These are phyloP conservation scores for Luffa acutangula DNA, from an alignment of 306 rosid genomes.

Conservation along the genomic window DNA sequence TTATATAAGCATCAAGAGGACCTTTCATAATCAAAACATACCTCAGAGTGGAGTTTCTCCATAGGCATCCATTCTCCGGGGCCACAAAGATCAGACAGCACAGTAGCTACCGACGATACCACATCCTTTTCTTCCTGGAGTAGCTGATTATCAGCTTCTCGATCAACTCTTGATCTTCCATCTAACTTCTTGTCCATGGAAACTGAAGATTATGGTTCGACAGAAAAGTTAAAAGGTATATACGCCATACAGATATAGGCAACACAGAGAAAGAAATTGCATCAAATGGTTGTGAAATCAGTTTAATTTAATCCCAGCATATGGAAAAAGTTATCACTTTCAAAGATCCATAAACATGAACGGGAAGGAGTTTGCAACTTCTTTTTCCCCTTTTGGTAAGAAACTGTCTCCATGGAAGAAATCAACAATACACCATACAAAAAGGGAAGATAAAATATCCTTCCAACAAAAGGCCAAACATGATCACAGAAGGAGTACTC, in stretches of 20 bases:
- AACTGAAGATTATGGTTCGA: slow-evolving; percentile 2
- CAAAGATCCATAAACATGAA: neutral
- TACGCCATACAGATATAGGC: neutral
- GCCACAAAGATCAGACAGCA: slow-evolving; percentile 93
- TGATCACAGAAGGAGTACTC: neutral
- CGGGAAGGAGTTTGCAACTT: neutral
- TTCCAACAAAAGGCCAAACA: neutral
- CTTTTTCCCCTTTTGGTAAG: neutral
- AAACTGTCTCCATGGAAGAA: neutral
- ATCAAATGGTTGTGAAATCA: neutral
- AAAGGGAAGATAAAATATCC: neutral
- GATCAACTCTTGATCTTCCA: slow-evolving; percentile 78
- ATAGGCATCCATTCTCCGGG: slow-evolving; percentile 99
- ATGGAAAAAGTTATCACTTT: neutral
- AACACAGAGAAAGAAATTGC: neutral
- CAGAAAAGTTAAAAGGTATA: neutral
- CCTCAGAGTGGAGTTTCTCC: slow-evolving; percentile 95
- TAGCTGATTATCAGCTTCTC: slow-evolving; percentile 84
- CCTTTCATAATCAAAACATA: slow-evolving; percentile 25
- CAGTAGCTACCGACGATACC: slow-evolving; percentile 97
- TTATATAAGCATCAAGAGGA: neutral
- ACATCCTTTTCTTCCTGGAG: slow-evolving; percentile 95
- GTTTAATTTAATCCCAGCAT: neutral
- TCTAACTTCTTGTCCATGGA: slow-evolving; percentile 75
- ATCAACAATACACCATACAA: neutral